Base-by-base conservation (phyloP, 768 basidiomycete species). In the Boletus coccyginus region DNA sequence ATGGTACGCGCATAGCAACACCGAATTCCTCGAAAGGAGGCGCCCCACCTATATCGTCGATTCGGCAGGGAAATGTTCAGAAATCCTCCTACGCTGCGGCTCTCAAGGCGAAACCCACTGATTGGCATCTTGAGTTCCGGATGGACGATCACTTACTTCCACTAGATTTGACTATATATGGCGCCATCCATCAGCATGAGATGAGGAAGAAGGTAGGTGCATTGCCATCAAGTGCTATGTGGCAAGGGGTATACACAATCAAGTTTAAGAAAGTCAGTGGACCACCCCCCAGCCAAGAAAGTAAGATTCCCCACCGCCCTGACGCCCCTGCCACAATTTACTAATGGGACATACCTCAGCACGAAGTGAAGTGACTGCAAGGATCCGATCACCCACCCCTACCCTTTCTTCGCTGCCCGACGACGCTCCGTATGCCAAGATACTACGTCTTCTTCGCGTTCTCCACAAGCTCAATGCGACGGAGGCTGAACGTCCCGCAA, bases 91-190 rank as follows among this genome's bases (percentile, higher is more conserved):
- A 99, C 70, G 97, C 97, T 32, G 88, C 94, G 5, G 95, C 95
- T 13, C 79, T 98, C 55, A 97, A 94, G 74, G 78, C 93, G 0
- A 94, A 93, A 66, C 94, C 96, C 5, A 85, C 83, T 16, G 96
- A 98, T 66, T 99, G 94, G 93, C 95, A 99, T 70, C 84, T 98
- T 50, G 90, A 97, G 72, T 98, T 99, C 73, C 89, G 83, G 10
- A 90, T 98, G 85, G 92, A 92, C 66, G 94, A 94, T 57, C 87
- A 92, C 45, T 73, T 83, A 21, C 75, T 98, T 17, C 88, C 90
- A 0, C 73, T 95, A 56, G 91, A 95, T 69, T 78, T 95, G 53
- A 99, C 97, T 0, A 88, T 99, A 49, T 99, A 97, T 66, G 97
- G 97, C 9, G 96, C 94, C 0, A 90, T 97, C 45, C 94, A 98